Evolutionary conservation across 2,329 filamentous ascomycete genomes (phyloP).

Genomic region (Metarhizium guizhouense): DNA sequence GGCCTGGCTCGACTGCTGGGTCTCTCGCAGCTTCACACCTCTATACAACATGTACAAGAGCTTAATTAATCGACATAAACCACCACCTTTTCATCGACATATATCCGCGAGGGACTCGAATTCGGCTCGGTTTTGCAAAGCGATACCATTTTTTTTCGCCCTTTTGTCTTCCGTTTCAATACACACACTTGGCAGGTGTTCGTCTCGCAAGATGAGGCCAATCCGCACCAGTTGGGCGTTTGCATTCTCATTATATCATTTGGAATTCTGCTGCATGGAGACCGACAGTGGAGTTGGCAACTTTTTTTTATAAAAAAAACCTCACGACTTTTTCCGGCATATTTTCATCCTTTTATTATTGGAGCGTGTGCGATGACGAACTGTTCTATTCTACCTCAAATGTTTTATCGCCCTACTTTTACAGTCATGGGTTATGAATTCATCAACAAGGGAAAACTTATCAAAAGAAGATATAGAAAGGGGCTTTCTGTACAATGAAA

Average conservation of each 20-base stretch:
- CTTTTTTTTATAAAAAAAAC: background rate
- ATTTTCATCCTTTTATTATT: conserved; percentile 9
- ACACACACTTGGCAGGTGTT: conserved; percentile 14
- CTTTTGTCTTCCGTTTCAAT: conserved; percentile 20
- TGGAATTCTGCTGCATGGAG: conserved; percentile 7
- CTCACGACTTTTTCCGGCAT: conserved; percentile 6
- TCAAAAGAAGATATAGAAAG: conserved; percentile 41
- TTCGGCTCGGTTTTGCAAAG: conserved; percentile 25
- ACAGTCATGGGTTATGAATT: conserved; percentile 35
- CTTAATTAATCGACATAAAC: conserved; percentile 37
- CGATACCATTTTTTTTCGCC: conserved; percentile 34
- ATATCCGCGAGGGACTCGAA: conserved; percentile 17
- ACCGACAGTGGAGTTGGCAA: conserved; percentile 11
- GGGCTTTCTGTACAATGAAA: conserved; percentile 21
- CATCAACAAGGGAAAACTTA: conserved; percentile 28
- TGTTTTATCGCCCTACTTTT: conserved; percentile 20
- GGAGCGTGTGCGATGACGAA: conserved; percentile 11
- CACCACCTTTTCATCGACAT: conserved; percentile 20
- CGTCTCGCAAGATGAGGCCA: conserved; percentile 26
- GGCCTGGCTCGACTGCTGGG: conserved; percentile 19
- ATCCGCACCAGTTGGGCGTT: conserved; percentile 33
- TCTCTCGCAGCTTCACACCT: conserved; percentile 18
- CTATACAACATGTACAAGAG: conserved; percentile 32
- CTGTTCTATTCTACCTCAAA: conserved; percentile 13
- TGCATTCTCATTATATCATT: conserved; percentile 16